A percentile compares a stretch with the other conserved stretches of the same genome.
Evolutionary conservation across 2,329 filamentous ascomycete genomes (phyloP).

Genomic region (Cercospora brassicicola): DNA sequence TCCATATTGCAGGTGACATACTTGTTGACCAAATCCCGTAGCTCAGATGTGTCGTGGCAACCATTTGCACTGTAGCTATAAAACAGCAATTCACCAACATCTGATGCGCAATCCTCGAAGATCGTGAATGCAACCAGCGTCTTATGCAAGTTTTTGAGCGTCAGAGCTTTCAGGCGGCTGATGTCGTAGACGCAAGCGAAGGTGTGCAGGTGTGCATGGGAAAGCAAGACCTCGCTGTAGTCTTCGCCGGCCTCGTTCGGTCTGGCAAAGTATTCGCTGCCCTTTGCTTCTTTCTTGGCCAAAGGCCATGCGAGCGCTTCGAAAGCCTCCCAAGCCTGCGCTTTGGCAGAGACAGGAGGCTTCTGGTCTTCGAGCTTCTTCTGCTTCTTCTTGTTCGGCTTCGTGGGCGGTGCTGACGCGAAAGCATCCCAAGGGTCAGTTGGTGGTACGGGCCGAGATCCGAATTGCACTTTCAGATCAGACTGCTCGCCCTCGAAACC

Average conservation of each 20-base stretch:
- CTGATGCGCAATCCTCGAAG: background rate
- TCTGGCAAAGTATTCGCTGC: conserved; percentile 33
- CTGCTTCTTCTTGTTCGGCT: background rate
- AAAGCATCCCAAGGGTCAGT: background rate
- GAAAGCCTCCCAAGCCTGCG: conserved; percentile 3
- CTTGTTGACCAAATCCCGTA: conserved; percentile 3
- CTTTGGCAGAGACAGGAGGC: background rate
- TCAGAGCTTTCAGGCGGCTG: background rate
- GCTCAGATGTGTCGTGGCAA: too few relatives aligned
- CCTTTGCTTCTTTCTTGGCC: background rate
- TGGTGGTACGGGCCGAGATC: background rate
- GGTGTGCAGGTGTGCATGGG: conserved; percentile 13
- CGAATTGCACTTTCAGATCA: background rate
- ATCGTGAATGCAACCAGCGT: conserved; percentile 4
- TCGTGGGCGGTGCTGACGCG: background rate
- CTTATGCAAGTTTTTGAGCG: conserved; percentile 11
- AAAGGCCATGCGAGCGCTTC: background rate
- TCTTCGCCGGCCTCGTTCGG: conserved; percentile 9
- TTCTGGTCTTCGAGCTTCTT: background rate
- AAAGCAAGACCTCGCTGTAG: conserved; percentile 16
- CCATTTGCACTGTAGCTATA: too few relatives aligned
- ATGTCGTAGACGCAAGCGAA: conserved; percentile 17
- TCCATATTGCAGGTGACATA: conserved; percentile 16
- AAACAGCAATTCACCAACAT: background rate
- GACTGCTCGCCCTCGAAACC: background rate